Percentiles rank a stretch among this genome's conserved stretches.
Conservation (phyloP, 2,329 filamentous ascomycete genomes). For the Epichloe brachyelytri region DNA sequence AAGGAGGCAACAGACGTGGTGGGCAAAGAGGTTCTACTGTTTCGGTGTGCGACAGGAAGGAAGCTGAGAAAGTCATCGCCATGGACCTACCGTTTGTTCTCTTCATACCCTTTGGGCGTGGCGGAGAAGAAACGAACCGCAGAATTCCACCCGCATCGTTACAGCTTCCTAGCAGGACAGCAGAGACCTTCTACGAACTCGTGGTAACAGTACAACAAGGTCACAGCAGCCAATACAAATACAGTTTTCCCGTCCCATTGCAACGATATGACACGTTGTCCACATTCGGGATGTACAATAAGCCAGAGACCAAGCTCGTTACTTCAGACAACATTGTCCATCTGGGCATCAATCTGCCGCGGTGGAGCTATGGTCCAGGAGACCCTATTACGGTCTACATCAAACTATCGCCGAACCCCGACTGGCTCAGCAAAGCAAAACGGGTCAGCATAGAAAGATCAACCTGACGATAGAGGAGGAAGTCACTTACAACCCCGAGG, state of each 20-base stretch:
- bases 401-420: conserved; percentile 80
- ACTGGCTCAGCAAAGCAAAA: conserved; percentile 82
- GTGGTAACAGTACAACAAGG: conserved; percentile 94
- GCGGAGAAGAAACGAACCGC: conserved; percentile 78
- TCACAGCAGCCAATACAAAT: conserved; percentile 74
- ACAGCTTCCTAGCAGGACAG: conserved; percentile 82
- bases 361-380: conserved; percentile 91
- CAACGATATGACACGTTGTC: conserved; percentile 91
- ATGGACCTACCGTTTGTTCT: conserved; percentile 98
- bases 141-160: conserved; percentile 86
- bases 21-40: conserved; percentile 88
- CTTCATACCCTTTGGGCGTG: conserved; percentile 89
- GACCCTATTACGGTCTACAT: conserved; percentile 96
- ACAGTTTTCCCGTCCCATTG: conserved; percentile 80
- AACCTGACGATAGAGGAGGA: conserved; percentile 92
- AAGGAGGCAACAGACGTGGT: conserved; percentile 88
- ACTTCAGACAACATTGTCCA: conserved; percentile 86
- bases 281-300: conserved; percentile 99
- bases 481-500: conserved; percentile 96
- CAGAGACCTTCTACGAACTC: conserved; percentile 93
- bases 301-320: conserved; percentile 75
- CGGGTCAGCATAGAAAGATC: conserved; percentile 91
- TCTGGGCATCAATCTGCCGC: conserved; percentile 78
- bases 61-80: conserved; percentile 76
- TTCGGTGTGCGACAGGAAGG: conserved; percentile 69